phyloP scores from a whole-genome alignment of 2,329 filamentous ascomycete species.

The Remersonia thermophila region DNA sequence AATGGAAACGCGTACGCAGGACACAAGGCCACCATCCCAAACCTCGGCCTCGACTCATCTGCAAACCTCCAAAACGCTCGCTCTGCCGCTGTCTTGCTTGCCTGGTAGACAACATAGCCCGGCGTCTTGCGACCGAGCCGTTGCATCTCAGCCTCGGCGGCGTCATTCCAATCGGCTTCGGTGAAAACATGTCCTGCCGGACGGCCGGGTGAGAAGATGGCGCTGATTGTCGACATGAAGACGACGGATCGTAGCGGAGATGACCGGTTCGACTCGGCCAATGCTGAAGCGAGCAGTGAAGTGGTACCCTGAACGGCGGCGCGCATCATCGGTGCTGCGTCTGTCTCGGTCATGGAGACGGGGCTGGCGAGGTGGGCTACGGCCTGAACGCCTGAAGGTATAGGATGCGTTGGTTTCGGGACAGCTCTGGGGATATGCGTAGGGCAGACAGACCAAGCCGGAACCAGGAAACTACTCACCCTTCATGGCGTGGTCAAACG shows the following conservation, averaged over 20 bases:
- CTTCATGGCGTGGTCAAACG: slow-evolving; percentile 10
- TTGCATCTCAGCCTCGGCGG: slow-evolving; percentile 7
- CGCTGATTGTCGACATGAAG: slow-evolving; percentile 13
- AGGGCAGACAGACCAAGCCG: no score
- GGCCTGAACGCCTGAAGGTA: slow-evolving; percentile 6
- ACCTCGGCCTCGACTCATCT: not conserved
- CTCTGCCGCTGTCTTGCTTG: slow-evolving; percentile 11
- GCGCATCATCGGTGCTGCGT: slow-evolving; percentile 9
- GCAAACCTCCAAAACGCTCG: slow-evolving; percentile 8
- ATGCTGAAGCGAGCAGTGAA: slow-evolving; percentile 8
- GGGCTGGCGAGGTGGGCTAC: slow-evolving; percentile 11
- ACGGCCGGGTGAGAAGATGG: slow-evolving; percentile 7
- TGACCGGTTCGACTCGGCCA: not conserved
- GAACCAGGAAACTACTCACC: no score
- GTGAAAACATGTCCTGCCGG: slow-evolving; percentile 6
- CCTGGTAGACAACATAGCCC: slow-evolving; percentile 11
- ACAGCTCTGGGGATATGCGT: no score
- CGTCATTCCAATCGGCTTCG: slow-evolving; percentile 12
- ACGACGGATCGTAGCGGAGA: slow-evolving; percentile 4
- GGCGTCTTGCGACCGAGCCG: slow-evolving; percentile 3
- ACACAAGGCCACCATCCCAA: slow-evolving; percentile 8
- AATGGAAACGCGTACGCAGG: slow-evolving; percentile 8
- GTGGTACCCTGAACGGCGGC: slow-evolving; percentile 12
- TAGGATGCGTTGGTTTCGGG: not conserved
- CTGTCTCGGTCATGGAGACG: slow-evolving; percentile 9